Base-by-base conservation (phyloP, 2,329 filamentous ascomycete species). In the Colletotrichum costaricense region DNA sequence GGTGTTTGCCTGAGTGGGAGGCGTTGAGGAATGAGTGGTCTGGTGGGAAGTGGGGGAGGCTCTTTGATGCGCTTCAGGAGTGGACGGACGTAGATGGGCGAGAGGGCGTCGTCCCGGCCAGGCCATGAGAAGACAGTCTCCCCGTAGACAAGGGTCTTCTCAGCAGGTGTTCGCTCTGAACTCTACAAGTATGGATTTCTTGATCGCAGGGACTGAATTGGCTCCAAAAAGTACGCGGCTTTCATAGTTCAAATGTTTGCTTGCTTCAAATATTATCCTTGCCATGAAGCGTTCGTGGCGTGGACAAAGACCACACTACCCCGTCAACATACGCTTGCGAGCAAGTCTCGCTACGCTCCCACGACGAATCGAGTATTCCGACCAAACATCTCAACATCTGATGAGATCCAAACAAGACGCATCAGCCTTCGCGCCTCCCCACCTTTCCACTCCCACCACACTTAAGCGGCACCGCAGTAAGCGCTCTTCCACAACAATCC, bases 11-110 rank as follows among this genome's bases (percentile, higher is more conserved):
- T 0, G 65, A 76, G 67, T 90, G 87, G 88, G 76, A 85, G 72
- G 79, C 84, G 66, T 72, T 88, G 12, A 81, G 76, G 59, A 74
- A 77, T 5, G 42, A 49, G 0, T 91, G 88, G 87, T 85, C 90
- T 76, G 82, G 75, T 2, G 88, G 88, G 14, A 38, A 86, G 4
- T 90, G 88, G 82, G 88, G 85, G 1, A 75, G 77, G 68, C 74
- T 91, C 73, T 80, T 88, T 76, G 85, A 88, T 78, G 87, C 83
- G 1, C 69, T 88, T 76, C 77, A 83, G 26, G 69, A 49, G 2
- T 87, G 80, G 77, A 79, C 81, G 3, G 78, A 79, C 24, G 76
- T 80, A 0, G 79, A 83, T 49, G 42, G 42, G 19, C 19, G 42
- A 8, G 42, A 49, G 19, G 42, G 42, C 19, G 3, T 49, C 42